Base-by-base conservation (phyloP, 202 grass and related monocot genomes). In the Musa balbisiana region DNA sequence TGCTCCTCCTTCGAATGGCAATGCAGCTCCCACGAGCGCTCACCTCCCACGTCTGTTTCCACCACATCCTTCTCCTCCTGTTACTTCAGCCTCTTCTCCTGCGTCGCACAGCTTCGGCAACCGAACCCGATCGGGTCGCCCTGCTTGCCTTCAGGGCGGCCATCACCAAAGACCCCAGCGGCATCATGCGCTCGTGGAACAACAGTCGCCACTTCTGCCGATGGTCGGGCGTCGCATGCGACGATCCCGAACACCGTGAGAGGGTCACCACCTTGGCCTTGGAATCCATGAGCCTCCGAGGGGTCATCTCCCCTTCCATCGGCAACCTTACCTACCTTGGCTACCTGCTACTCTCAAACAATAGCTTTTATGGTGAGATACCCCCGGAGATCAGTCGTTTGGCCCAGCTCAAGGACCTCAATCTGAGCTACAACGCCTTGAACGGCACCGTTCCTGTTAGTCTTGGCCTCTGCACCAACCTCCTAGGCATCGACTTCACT, bases 141-240 rank as follows among this genome's bases (percentile, higher is more conserved):
- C 33, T 69, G 67, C 67, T 69, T 10, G 67, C 27, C 12, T 69
- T 69, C 29, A 69, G 49, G 67, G 67, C 33, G 49, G 67, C 67
- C 14, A 69, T 69, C 25, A 69, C 26, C 67, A 12, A 69, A 25
- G 33, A 51, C 67, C 67, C 67, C 9, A 33, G 3, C 2, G 33
- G 67, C 25, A 14, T 29, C 67, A 19, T 69, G 67, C 16, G 10
- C 26, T 69, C 67, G 33, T 69, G 67, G 67, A 69, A 69, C 15
- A 29, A 19, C 9, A 50, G 14, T 10, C 27, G 17, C 11, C 29
- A 25, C 25, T 19, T 69, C 14, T 51, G 67, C 29, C 26, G 26
- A 29, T 69, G 67, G 67, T 5, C 25, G 6, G 67, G 67, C 33
- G 67, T 69, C 10, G 13, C 14, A 16, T 69, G 67, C 67, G 10